These are phyloP conservation scores for Oehlia diaphana DNA, from an alignment of 192 early-diverging fungal species.

Conservation along the genomic window DNA sequence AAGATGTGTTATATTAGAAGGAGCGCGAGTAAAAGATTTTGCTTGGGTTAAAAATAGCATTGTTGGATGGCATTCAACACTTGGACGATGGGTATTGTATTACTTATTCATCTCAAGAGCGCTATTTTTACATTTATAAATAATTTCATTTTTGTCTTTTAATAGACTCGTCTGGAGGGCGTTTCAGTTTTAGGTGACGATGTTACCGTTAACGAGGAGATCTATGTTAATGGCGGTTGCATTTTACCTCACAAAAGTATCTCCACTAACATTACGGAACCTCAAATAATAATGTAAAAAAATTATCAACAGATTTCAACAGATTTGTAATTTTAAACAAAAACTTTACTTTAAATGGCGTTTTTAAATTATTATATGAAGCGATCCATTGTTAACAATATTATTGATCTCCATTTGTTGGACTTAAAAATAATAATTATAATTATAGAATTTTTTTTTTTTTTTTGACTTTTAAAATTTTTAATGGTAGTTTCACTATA, in stretches of 20 bases:
- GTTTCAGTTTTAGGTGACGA: constrained; percentile 96
- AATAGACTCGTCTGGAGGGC: constrained; percentile 81
- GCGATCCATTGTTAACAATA: too few relatives aligned
- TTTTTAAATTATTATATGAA: too few relatives aligned
- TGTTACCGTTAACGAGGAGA: constrained; percentile 90
- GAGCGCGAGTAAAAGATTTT: constrained; percentile 80
- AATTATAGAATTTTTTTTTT: too few relatives aligned
- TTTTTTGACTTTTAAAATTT: too few relatives aligned
- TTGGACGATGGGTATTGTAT: constrained; percentile 81
- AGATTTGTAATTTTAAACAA: too few relatives aligned
- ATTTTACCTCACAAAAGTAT: constrained; percentile 98
- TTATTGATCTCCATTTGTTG: too few relatives aligned
- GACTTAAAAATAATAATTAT: too few relatives aligned
- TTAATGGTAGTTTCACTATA: too few relatives aligned
- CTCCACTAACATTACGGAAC: constrained; percentile 83
- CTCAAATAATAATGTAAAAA: constrained; percentile 90
- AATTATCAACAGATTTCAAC: not conserved
- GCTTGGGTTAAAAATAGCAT: constrained; percentile 91
- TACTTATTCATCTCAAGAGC: not conserved
- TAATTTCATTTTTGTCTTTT: constrained; percentile 9
- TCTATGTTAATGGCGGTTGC: constrained; percentile 93
- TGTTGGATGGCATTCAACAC: constrained; percentile 93
- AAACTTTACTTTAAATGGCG: too few relatives aligned
- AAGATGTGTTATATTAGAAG: constrained; percentile 87
- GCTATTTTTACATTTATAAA: not conserved